These are phyloP conservation scores for Moniliella sp. DNA, from an alignment of 1,284 basidiomycete species.

Conservation along the genomic window DNA sequence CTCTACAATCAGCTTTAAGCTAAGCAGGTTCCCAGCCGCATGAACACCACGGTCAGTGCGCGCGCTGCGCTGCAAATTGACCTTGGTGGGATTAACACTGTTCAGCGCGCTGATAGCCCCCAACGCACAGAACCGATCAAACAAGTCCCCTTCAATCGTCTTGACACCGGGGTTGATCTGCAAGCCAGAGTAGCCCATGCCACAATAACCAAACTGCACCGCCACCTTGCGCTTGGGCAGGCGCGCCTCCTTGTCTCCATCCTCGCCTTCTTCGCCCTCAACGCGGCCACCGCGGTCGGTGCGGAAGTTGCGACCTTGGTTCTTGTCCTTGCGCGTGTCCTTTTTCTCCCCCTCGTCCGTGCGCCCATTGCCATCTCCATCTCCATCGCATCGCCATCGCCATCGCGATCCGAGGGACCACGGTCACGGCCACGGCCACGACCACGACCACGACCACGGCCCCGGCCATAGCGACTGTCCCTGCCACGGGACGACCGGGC, in stretches of 20 bases:
- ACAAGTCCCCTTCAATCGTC: slow-evolving; percentile 79
- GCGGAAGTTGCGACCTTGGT: slow-evolving; percentile 1
- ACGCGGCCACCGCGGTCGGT: background rate
- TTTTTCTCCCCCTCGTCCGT: too few relatives aligned
- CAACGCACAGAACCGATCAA: slow-evolving; percentile 63
- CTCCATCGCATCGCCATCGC: too few relatives aligned
- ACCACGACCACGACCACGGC: too few relatives aligned
- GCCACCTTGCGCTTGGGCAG: slow-evolving; percentile 42
- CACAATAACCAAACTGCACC: slow-evolving; percentile 40
- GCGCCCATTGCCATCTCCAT: too few relatives aligned
- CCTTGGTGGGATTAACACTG: slow-evolving; percentile 70
- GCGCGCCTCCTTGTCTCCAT: slow-evolving; percentile 5
- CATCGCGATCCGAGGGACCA: too few relatives aligned
- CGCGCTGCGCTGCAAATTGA: slow-evolving; percentile 56
- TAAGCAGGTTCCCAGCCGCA: slow-evolving; percentile 67
- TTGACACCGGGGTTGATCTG: slow-evolving; percentile 52
- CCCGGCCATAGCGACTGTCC: too few relatives aligned
- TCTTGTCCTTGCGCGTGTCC: slow-evolving; percentile 1
- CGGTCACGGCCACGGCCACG: too few relatives aligned
- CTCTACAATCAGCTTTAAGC: slow-evolving; percentile 30
- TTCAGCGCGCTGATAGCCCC: slow-evolving; percentile 85
- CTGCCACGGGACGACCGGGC: too few relatives aligned
- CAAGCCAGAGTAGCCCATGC: slow-evolving; percentile 62
- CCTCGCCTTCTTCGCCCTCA: background rate
- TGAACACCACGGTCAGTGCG: slow-evolving; percentile 93